Percentiles rank a stretch among this genome's conserved stretches.
These are phyloP conservation scores for Metarhizium rileyi DNA, from an alignment of 2,329 filamentous ascomycete species.

Conservation along the genomic window DNA sequence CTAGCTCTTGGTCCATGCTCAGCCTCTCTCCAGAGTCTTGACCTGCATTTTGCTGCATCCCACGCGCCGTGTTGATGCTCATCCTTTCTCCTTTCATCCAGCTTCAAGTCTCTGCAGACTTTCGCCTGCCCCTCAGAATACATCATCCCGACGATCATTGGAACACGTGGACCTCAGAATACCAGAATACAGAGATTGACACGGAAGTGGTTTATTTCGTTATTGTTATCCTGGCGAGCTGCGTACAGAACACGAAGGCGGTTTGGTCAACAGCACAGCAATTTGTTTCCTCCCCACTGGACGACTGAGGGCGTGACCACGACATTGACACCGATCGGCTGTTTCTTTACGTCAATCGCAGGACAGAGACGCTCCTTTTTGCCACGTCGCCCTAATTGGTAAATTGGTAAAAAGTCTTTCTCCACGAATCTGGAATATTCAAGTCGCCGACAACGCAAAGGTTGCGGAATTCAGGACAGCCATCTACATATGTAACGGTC, in stretches of 20 bases:
- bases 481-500: not conserved
- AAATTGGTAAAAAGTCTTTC: not conserved
- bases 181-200: too few species aligned
- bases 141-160: not conserved
- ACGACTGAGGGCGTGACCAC: not conserved
- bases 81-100: slow-evolving; percentile 13
- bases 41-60: too few species aligned
- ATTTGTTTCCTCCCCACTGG: not conserved
- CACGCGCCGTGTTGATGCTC: too few species aligned
- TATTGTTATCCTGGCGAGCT: not conserved
- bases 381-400: not conserved
- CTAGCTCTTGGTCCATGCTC: not conserved
- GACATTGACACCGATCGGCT: too few species aligned
- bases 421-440: not conserved
- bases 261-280: not conserved
- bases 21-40: not conserved
- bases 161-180: too few species aligned
- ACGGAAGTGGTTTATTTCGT: not conserved
- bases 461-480: not conserved
- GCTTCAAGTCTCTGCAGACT: slow-evolving; percentile 1
- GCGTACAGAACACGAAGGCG: not conserved
- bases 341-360: too few species aligned
- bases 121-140: not conserved
- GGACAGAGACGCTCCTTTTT: too few species aligned
- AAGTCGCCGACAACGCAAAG: not conserved